A percentile compares a stretch with the other conserved stretches of the same genome.
These are phyloP conservation scores for Leccinum rimulosum DNA, from an alignment of 768 basidiomycete genomes.

Conservation along the genomic window DNA sequence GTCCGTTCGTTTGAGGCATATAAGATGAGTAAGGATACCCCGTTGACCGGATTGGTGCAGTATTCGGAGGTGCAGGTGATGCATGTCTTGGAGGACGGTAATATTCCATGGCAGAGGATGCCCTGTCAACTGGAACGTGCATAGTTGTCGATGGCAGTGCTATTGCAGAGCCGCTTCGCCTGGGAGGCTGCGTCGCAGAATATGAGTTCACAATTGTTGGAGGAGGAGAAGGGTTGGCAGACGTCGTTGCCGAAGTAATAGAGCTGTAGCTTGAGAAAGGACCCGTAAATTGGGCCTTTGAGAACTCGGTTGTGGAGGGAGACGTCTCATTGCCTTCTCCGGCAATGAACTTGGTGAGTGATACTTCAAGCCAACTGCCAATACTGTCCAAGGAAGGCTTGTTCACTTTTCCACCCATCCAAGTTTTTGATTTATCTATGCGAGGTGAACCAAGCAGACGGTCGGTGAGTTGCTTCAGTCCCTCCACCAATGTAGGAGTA, in stretches of 20 bases:
- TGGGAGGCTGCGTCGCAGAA: slow-evolving; percentile 42
- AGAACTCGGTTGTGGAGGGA: slow-evolving; percentile 34
- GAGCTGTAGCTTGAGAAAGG: slow-evolving; percentile 93
- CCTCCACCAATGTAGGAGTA: slow-evolving; percentile 63
- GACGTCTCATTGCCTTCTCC: slow-evolving; percentile 69
- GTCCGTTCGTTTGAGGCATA: slow-evolving; percentile 21
- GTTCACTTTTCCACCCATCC: slow-evolving; percentile 82
- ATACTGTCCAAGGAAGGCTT: slow-evolving; percentile 92
- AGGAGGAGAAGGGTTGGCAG: slow-evolving; percentile 75
- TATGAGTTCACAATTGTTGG: slow-evolving; percentile 46
- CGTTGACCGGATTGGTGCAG: slow-evolving; percentile 48
- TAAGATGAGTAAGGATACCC: slow-evolving; percentile 30
- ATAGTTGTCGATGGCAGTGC: slow-evolving; percentile 48
- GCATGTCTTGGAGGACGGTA: slow-evolving; percentile 47
- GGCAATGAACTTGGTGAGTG: slow-evolving; percentile 92
- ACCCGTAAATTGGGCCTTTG: slow-evolving; percentile 51
- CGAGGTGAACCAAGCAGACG: slow-evolving; percentile 72
- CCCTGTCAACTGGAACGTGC: slow-evolving; percentile 59
- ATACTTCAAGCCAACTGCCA: slow-evolving; percentile 88
- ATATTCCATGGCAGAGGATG: slow-evolving; percentile 79
- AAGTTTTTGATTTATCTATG: slow-evolving; percentile 75
- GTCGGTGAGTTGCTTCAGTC: slow-evolving; percentile 75
- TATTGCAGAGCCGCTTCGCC: slow-evolving; percentile 70
- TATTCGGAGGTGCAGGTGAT: slow-evolving; percentile 54
- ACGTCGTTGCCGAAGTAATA: slow-evolving; percentile 78